phyloP scores from a whole-genome alignment of 2,329 filamentous ascomycete species.

The Talaromyces pinophilus region DNA sequence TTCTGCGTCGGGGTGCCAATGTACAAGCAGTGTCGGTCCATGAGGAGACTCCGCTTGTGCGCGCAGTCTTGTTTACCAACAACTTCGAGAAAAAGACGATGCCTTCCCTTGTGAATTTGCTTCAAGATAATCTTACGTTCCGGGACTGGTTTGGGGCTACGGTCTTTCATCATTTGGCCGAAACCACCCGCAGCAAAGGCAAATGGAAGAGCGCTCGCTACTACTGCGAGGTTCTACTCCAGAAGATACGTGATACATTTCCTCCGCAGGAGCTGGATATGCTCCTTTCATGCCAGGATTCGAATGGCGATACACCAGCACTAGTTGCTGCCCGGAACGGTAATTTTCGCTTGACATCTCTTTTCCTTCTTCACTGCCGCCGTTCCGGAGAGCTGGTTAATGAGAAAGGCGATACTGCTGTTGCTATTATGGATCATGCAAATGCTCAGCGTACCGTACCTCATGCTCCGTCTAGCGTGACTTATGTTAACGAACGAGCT shows the following conservation, averaged over 20 bases:
- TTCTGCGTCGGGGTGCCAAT: conserved; percentile 77
- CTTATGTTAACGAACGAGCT: conserved; percentile 42
- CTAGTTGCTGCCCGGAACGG: conserved; percentile 82
- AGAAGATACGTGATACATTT: conserved; percentile 77
- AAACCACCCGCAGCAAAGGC: conserved; percentile 79
- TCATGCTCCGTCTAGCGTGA: conserved; percentile 70
- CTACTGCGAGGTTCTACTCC: conserved; percentile 88
- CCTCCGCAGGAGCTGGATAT: conserved; percentile 74
- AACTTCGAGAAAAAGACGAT: conserved; percentile 94
- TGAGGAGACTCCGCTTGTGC: conserved; percentile 90
- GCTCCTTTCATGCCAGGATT: conserved; percentile 78
- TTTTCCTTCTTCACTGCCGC: conserved; percentile 73
- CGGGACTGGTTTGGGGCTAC: conserved; percentile 81
- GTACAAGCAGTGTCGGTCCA: conserved; percentile 67
- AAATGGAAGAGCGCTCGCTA: conserved; percentile 89
- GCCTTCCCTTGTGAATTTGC: conserved; percentile 76
- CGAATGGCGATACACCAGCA: conserved; percentile 87
- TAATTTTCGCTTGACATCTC: conserved; percentile 72
- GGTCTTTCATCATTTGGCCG: conserved; percentile 91
- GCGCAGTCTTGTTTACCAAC: conserved; percentile 93
- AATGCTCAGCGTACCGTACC: conserved; percentile 69
- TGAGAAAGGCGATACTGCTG: conserved; percentile 75
- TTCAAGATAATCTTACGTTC: conserved; percentile 77
- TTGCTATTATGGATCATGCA: conserved; percentile 73
- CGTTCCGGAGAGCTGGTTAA: conserved; percentile 77